A percentile compares a stretch with the other conserved stretches of the same genome.
These are phyloP conservation scores for Cyathus striatus DNA, from an alignment of 768 basidiomycete genomes.

Conservation along the genomic window DNA sequence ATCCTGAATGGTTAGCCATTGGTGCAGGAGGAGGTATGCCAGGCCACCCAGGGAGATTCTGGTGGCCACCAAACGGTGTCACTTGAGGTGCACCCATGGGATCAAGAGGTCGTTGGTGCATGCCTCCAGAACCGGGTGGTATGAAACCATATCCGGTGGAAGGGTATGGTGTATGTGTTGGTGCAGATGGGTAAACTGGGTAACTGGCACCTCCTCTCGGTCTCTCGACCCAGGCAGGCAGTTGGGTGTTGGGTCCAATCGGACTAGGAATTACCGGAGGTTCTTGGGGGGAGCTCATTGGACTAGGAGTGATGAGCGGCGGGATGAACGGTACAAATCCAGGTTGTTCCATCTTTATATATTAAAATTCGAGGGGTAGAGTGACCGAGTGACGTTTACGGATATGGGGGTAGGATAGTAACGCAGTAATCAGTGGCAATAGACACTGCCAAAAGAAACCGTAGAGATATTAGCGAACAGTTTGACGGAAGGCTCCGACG, in stretches of 20 bases:
- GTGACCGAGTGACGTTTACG: too few species aligned
- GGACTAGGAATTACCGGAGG: constrained; percentile 29
- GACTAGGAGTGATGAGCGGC: constrained; percentile 29
- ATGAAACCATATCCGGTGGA: constrained; percentile 33
- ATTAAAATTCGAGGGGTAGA: constrained; percentile 2
- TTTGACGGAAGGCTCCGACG: too few species aligned
- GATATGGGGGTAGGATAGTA: too few species aligned
- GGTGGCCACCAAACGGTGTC: neutral
- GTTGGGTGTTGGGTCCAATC: constrained; percentile 10
- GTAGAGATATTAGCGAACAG: too few species aligned
- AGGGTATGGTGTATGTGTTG: too few species aligned
- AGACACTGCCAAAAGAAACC: too few species aligned
- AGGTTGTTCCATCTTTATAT: constrained; percentile 9
- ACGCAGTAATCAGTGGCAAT: too few species aligned
- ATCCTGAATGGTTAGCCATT: too few species aligned
- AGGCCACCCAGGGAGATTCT: constrained; percentile 6
- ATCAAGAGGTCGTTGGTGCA: constrained; percentile 14
- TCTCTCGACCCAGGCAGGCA: constrained; percentile 25
- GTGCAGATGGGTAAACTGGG: constrained; percentile 32
- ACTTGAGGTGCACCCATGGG: constrained; percentile 5
- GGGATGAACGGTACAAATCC: constrained; percentile 27
- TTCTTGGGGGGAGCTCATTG: constrained; percentile 22
- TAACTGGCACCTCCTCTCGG: constrained; percentile 28
- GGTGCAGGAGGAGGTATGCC: too few species aligned
- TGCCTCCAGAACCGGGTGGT: constrained; percentile 13